These are phyloP conservation scores for Danielia oregonensis DNA, from an alignment of 805 yeast species.

Conservation along the genomic window DNA sequence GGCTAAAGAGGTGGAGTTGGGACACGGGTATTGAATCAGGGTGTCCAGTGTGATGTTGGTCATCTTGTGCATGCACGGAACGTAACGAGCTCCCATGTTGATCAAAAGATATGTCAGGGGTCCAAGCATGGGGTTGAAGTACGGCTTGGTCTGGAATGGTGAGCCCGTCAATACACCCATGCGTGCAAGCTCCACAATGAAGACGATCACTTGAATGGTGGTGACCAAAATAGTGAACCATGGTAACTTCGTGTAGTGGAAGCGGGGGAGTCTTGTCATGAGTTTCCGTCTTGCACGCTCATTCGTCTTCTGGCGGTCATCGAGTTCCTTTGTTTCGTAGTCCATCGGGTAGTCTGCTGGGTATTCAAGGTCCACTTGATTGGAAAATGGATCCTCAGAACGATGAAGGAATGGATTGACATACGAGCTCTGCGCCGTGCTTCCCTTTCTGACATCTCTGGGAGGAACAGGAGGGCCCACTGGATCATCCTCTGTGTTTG, in stretches of 20 bases:
- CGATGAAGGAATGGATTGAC: neutral
- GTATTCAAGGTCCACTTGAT: neutral
- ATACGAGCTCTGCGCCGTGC: neutral
- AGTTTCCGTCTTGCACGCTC: constrained; percentile 15
- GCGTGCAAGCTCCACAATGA: constrained; percentile 55
- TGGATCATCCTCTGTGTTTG: neutral
- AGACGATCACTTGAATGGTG: constrained; percentile 48
- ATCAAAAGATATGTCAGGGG: constrained; percentile 66
- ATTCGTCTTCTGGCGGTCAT: neutral
- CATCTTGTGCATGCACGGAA: constrained; percentile 64
- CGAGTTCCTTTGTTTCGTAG: neutral
- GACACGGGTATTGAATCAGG: constrained; percentile 55
- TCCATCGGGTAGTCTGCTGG: neutral
- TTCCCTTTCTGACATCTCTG: neutral
- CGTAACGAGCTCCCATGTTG: constrained; percentile 66
- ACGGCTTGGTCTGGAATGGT: constrained; percentile 64
- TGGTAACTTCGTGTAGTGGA: constrained; percentile 29
- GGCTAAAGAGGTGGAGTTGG: constrained; percentile 54
- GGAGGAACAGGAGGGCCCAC: neutral
- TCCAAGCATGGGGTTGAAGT: constrained; percentile 76
- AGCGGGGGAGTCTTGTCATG: constrained; percentile 13
- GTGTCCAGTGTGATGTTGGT: constrained; percentile 47
- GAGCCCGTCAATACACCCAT: constrained; percentile 61
- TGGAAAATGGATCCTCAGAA: neutral
- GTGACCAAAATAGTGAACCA: constrained; percentile 42